phyloP scores from a whole-genome alignment of 2,329 filamentous ascomycete species.

The Grosmannia clavigera region DNA sequence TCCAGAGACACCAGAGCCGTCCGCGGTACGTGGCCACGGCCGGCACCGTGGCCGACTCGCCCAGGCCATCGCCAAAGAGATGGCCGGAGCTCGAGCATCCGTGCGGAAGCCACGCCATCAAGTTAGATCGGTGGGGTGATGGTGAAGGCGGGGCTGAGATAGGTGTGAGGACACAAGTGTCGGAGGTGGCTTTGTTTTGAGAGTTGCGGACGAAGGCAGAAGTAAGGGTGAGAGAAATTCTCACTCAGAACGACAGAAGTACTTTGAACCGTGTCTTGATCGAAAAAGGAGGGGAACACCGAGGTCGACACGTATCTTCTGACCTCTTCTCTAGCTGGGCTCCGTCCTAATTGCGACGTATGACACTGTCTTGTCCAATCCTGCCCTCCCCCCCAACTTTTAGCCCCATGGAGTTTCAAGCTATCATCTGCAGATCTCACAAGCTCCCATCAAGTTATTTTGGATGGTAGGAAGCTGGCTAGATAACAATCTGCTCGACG shows the following conservation, averaged over 20 bases:
- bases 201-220: no score
- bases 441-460: neutral
- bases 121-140: no score
- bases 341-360: neutral
- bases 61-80: slow-evolving; percentile 15
- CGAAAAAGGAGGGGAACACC: neutral
- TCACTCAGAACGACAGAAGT: no score
- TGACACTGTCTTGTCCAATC: neutral
- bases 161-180: neutral
- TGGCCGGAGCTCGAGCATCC: slow-evolving; percentile 16
- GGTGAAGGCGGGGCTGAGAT: no score
- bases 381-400: neutral
- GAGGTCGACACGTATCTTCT: neutral
- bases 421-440: neutral
- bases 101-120: slow-evolving; percentile 20
- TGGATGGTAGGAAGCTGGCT: neutral
- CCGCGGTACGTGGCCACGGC: slow-evolving; percentile 23
- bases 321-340: neutral
- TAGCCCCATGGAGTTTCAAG: neutral
- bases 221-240: no score
- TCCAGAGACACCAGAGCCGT: slow-evolving; percentile 24
- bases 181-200: neutral
- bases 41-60: slow-evolving; percentile 20
- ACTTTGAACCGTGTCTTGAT: no score
- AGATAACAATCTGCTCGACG: no score